A percentile compares a stretch with the other conserved stretches of the same genome.
These are phyloP conservation scores for Pterocarpus santalinus DNA, from an alignment of 306 rosid genomes.

Conservation along the genomic window DNA sequence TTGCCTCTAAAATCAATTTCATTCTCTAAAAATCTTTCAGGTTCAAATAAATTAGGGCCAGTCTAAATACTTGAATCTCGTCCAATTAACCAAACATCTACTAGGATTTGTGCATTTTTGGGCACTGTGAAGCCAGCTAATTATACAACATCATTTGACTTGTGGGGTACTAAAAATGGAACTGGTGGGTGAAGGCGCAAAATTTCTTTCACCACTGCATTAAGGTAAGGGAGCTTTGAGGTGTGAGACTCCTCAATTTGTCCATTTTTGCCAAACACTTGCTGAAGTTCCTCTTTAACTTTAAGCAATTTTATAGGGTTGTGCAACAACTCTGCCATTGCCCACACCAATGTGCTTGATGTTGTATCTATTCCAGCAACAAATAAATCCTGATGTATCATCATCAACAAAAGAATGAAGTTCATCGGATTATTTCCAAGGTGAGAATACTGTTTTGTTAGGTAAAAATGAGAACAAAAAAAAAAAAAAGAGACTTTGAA, in stretches of 20 bases:
- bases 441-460: no score
- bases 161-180: constrained; percentile 48
- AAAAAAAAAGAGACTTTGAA: no score
- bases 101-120: constrained; percentile 34
- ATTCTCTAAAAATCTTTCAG: constrained; percentile 48
- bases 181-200: constrained; percentile 47
- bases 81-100: constrained; percentile 50
- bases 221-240: constrained; percentile 40
- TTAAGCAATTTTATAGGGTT: constrained; percentile 35
- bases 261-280: background rate
- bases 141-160: constrained; percentile 5
- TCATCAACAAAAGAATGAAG: no score
- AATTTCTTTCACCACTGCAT: constrained; percentile 42
- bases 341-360: constrained; percentile 38
- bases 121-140: constrained; percentile 35
- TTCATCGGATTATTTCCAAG: no score
- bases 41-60: constrained; percentile 41
- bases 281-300: constrained; percentile 31
- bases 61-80: constrained; percentile 43
- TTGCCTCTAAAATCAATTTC: constrained; percentile 45
- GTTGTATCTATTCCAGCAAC: constrained; percentile 49
- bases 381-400: constrained; percentile 46
- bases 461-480: no score
- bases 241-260: constrained; percentile 33
- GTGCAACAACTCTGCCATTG: constrained; percentile 46